Conservation (phyloP, 257 asterid genomes). For the Dorcoceras hygrometricum region DNA sequence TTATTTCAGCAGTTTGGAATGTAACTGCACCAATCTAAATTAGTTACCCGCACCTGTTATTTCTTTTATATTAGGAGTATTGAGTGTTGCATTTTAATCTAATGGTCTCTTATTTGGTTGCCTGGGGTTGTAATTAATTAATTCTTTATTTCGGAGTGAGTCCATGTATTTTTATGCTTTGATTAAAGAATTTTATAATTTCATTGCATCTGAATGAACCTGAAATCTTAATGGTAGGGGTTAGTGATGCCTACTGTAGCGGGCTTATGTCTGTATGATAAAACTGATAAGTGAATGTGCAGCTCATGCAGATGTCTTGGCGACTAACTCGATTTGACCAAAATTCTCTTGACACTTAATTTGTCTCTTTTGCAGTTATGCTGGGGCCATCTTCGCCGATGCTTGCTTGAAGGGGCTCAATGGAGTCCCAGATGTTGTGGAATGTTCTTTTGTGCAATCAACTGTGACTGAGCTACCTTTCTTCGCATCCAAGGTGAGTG, state of each 20-base stretch:
- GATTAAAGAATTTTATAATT: too few species aligned
- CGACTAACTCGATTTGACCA: neutral
- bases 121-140: neutral
- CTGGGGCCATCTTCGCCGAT: conserved; percentile 91
- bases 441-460: conserved; percentile 64
- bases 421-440: conserved; percentile 81
- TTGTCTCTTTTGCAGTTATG: conserved; percentile 49
- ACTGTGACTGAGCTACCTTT: conserved; percentile 58
- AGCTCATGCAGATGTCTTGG: neutral
- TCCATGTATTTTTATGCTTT: neutral
- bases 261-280: neutral
- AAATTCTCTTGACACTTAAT: conserved; percentile 19
- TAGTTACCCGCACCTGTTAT: neutral
- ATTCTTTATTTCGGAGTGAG: neutral
- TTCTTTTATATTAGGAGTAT: neutral
- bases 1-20: neutral
- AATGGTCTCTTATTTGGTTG: neutral
- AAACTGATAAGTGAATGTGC: neutral
- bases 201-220: neutral
- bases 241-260: neutral
- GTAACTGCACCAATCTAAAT: neutral
- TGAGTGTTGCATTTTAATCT: neutral
- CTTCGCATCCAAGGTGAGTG: conserved; percentile 62
- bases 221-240: neutral
- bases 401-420: conserved; percentile 84